Base-by-base conservation (phyloP, 208 protist genomes). In the Trypanosoma melophagium region DNA sequence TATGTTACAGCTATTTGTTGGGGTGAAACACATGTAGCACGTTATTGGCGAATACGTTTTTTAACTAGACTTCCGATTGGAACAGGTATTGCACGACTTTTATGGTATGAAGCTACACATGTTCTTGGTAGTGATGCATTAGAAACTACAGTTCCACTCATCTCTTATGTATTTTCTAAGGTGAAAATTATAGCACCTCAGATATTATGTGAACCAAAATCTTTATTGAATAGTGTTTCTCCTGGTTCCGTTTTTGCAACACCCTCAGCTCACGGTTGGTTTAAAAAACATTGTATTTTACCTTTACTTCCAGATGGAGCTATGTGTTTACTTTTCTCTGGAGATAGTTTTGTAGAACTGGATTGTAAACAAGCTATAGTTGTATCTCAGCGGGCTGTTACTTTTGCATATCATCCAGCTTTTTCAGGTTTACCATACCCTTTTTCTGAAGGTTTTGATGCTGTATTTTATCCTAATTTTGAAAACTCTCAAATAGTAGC, bases 31-130 rank as follows among this genome's bases (percentile, higher is more conserved):
- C 79, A 83, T 61, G 76, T 76, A 7, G 73, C 77, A 7, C 81
- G 84, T 3, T 84, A 83, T 65, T 94, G 89, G 89, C 75, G 83
- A 1, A 24, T 94, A 59, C 72, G 74, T 49, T 89, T 94, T 52
- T 16, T 71, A 25, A 71, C 60, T 0, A 38, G 60, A 0, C 35
- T 90, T 7, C 89, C 89, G 12, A 47, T 58, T 3, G 69, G 41
- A 13, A 57, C 86, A 17, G 85, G 89, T 7, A 24, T 94, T 13
- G 85, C 84, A 22, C 72, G 80, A 3, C 60, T 89, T 0, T 71
- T 90, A 14, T 92, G 85, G 85, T 80, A 81, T 55, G 67, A 79
- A 40, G 67, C 65, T 9, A 38, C 58, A 9, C 68, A 66, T 41
- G 49, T 52, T n/a, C 41, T 60, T 25, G 31, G 47, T 13, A 53